Percentiles rank a stretch among this genome's conserved stretches.
Evolutionary conservation across 2,329 filamentous ascomycete genomes (phyloP).

Genomic region (Sclerotinia sclerotiorum): DNA sequence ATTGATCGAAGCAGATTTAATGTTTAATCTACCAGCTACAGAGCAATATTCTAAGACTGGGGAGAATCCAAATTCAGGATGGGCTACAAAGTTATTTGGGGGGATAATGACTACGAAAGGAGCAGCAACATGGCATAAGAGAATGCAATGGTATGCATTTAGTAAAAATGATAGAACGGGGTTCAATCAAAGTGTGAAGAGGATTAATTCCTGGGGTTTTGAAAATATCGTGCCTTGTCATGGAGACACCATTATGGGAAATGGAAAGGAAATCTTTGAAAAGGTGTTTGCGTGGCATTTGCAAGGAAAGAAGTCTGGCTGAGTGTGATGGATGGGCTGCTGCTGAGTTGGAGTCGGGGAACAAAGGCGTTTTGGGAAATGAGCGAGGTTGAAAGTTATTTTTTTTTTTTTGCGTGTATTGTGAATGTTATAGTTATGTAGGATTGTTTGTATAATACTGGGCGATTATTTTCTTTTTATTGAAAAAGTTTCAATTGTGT

Average conservation of each 20-base stretch:
- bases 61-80: slow-evolving; percentile 54
- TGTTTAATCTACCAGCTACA: slow-evolving; percentile 85
- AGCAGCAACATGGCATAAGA: slow-evolving; percentile 69
- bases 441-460: neutral
- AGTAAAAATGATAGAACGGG: slow-evolving; percentile 60
- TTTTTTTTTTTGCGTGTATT: neutral
- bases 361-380: neutral
- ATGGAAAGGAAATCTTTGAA: slow-evolving; percentile 71
- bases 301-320: slow-evolving; percentile 42
- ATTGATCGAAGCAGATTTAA: slow-evolving; percentile 82
- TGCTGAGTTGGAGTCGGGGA: neutral
- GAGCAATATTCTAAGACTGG: slow-evolving; percentile 75
- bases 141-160: slow-evolving; percentile 77
- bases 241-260: slow-evolving; percentile 78
- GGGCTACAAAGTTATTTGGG: slow-evolving; percentile 58
- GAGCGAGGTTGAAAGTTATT: neutral
- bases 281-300: slow-evolving; percentile 85
- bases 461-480: neutral
- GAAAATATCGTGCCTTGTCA: slow-evolving; percentile 86
- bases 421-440: neutral
- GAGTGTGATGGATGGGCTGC: neutral
- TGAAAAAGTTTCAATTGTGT: too few species aligned
- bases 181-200: slow-evolving; percentile 67
- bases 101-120: slow-evolving; percentile 62
- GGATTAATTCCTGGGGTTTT: slow-evolving; percentile 81